Percentiles rank a stretch among this genome's conserved stretches.
Evolutionary conservation across 2,329 filamentous ascomycete species (phyloP).

Genomic region (Biscogniauxia sp.): DNA sequence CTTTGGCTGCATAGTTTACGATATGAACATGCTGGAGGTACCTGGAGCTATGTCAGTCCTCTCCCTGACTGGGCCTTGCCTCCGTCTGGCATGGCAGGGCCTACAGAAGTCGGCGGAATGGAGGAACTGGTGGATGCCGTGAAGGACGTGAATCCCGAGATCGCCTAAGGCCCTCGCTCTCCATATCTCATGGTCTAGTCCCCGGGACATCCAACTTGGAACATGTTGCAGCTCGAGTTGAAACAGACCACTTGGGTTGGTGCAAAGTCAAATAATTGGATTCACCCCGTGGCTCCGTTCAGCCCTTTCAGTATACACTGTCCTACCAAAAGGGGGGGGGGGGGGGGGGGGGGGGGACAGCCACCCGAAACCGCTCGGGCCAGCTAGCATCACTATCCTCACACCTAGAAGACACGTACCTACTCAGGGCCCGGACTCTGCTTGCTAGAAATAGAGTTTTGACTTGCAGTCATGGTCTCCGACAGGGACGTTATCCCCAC

Average conservation of each 20-base stretch:
- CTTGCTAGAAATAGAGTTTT: slow-evolving; percentile 4
- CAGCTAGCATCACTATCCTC: background rate
- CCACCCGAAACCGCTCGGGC: background rate
- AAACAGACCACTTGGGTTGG: slow-evolving; percentile 5
- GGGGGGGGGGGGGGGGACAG: too few relatives aligned
- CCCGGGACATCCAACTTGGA: background rate
- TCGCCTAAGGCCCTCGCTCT: slow-evolving; percentile 22
- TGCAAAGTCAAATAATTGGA: slow-evolving; percentile 9
- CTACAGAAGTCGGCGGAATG: slow-evolving; percentile 63
- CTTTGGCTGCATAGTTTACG: slow-evolving; percentile 91
- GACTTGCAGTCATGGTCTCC: background rate
- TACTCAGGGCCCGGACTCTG: background rate
- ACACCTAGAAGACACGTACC: background rate
- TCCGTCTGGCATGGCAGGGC: slow-evolving; percentile 68
- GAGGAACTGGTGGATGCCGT: slow-evolving; percentile 58
- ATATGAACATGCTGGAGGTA: slow-evolving; percentile 79
- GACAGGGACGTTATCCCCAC: slow-evolving; percentile 1
- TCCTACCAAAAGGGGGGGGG: background rate
- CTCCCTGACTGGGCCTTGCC: slow-evolving; percentile 86
- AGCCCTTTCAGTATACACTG: background rate
- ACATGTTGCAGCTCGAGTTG: background rate
- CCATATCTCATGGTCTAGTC: background rate
- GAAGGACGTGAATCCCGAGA: slow-evolving; percentile 43
- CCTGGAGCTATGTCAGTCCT: slow-evolving; percentile 83
- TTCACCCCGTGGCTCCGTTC: background rate